Evolutionary conservation across 2,329 filamentous ascomycete genomes (phyloP).

Genomic region (Monilinia fructigena): DNA sequence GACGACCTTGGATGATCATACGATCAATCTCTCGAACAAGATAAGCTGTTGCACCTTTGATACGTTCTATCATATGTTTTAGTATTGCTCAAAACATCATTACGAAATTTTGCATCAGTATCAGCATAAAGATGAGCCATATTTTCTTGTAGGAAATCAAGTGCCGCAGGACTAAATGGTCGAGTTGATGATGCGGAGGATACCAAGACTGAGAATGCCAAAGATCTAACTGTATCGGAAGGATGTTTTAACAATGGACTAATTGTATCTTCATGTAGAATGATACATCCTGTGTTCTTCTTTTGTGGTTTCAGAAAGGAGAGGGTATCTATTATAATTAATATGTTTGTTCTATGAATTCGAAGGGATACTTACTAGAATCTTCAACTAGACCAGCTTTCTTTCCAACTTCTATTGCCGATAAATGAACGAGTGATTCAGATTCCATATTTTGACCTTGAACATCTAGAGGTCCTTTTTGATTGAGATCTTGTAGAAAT

Average conservation of each 20-base stretch:
- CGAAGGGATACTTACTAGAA: constrained; percentile 48
- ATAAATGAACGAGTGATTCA: constrained; percentile 60
- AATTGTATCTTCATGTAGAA: constrained; percentile 48
- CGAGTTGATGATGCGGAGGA: constrained; percentile 72
- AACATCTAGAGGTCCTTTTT: constrained; percentile 48
- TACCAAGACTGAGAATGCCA: constrained; percentile 78
- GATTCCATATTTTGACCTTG: constrained; percentile 49
- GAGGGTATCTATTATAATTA: constrained; percentile 29
- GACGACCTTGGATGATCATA: constrained; percentile 14
- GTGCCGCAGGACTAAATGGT: constrained; percentile 62
- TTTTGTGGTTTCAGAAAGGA: constrained; percentile 43
- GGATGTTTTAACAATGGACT: constrained; percentile 54
- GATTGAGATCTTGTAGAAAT: constrained; percentile 60
- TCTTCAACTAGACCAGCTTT: constrained; percentile 69
- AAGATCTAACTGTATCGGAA: constrained; percentile 66
- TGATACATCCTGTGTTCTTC: constrained; percentile 38
- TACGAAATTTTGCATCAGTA: constrained; percentile 80
- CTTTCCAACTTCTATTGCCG: constrained; percentile 69
- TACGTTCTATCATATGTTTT: constrained; percentile 72
- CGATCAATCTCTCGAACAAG: constrained; percentile 46
- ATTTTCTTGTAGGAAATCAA: constrained; percentile 63
- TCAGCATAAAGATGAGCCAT: constrained; percentile 76
- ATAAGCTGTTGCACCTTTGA: constrained; percentile 64
- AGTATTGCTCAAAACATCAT: constrained; percentile 73
- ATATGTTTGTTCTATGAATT: constrained; percentile 7